phyloP scores from a whole-genome alignment of 768 basidiomycete genomes.

The Suillus alpinus region DNA sequence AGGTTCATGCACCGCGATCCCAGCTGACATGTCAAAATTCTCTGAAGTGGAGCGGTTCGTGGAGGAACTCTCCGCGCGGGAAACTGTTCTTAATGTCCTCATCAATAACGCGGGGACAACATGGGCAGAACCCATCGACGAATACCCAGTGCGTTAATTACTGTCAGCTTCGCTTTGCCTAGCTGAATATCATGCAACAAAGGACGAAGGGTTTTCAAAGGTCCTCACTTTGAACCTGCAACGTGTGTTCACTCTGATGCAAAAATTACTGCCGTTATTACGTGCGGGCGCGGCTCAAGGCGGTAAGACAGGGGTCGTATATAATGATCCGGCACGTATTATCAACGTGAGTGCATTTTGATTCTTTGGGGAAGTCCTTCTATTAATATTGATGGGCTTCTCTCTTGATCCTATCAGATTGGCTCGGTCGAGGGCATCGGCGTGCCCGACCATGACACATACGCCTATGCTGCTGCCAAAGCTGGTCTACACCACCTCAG shows the following conservation, averaged over 20 bases:
- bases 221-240: conserved; percentile 61
- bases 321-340: conserved; percentile 51
- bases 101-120: conserved; percentile 67
- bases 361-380: background rate
- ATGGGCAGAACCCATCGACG: conserved; percentile 48
- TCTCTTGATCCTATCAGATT: conserved; percentile 36
- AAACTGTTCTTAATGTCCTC: conserved; percentile 53
- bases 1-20: conserved; percentile 51
- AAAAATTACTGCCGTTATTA: conserved; percentile 57
- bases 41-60: conserved; percentile 54
- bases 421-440: conserved; percentile 58
- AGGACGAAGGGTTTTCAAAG: conserved; percentile 60
- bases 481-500: conserved; percentile 59
- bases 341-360: conserved; percentile 47
- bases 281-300: conserved; percentile 42
- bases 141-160: conserved; percentile 38
- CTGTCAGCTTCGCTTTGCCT: conserved; percentile 8
- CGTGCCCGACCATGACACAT: conserved; percentile 58
- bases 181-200: conserved; percentile 1
- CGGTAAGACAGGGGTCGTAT: conserved; percentile 34
- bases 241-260: conserved; percentile 62
- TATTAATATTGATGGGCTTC: background rate
- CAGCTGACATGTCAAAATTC: conserved; percentile 51
- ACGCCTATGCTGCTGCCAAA: conserved; percentile 66
- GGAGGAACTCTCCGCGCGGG: conserved; percentile 46